Evolutionary conservation across 192 early-diverging fungal species (phyloP), one percentile per base, ranked within the genome.

Genomic region (Powellomyces hirtus): DNA sequence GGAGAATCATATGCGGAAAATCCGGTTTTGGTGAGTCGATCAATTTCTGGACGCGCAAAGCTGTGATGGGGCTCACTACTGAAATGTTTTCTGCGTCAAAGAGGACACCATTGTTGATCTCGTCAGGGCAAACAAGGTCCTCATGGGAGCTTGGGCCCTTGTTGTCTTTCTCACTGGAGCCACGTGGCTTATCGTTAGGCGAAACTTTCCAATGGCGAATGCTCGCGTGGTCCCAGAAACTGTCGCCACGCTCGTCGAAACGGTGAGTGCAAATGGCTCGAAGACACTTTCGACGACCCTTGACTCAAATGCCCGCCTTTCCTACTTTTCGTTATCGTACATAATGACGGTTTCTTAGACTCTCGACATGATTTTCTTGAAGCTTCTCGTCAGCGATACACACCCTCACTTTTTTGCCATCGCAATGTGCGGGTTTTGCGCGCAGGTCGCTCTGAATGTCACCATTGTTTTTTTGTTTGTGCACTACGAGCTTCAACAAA

Each of bases 61-160:
- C 46, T 49, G n/a, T 14, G 14, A 2, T 3, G 46, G 4, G 49
- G 24, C 33, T 10, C 63, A 0, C 45, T 29, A 4, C 26, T 10
- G 36, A n/a, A 34, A 8, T 13, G 14, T 29, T 11, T 3, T 11
- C 16, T 40, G 30, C 36, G 11, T 49, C 33, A 5, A 18, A 65
- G 63, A 65, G 63, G 63, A 65, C 10, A n/a, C 63, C 1, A 14
- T 65, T 2, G n/a, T 65, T 1, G 33, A 52, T 18, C 46, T 65
- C 14, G 6, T 65, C n/a, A n/a, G 30, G 26, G 24, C 45, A 6
- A 49, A 65, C 5, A 50, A 51, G 14, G 46, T 44, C 0, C 18
- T 65, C 27, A 22, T 65, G 14, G 42, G 44, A 11, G 63, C 45
- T 20, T 65, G 63, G 63, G 7, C 26, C 24, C 16, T 24, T 14